Evolutionary conservation across 208 protist genomes (phyloP).

Genomic region (Acanthamoeba lenticulata): DNA sequence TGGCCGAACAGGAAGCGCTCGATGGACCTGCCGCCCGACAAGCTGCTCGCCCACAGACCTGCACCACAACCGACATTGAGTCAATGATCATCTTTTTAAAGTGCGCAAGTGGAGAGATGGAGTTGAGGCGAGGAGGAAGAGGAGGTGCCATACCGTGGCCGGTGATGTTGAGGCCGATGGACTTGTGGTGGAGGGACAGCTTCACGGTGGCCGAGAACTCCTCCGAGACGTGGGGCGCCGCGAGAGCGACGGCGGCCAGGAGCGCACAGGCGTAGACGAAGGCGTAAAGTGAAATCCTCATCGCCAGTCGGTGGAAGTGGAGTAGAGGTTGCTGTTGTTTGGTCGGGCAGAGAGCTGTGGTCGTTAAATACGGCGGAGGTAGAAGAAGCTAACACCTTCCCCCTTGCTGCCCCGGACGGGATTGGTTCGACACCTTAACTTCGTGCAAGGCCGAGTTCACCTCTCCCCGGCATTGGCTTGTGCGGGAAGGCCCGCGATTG

Average conservation of each 20-base stretch:
- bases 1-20: background rate
- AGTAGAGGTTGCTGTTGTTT: background rate
- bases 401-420: no score
- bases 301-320: background rate
- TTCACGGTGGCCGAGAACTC: background rate
- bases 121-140: background rate
- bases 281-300: background rate
- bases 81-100: background rate
- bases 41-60: background rate
- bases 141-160: background rate
- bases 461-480: no score
- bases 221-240: background rate
- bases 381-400: no score
- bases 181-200: background rate
- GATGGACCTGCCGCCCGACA: background rate
- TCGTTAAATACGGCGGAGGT: no score
- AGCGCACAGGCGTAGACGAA: background rate
- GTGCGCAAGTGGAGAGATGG: background rate
- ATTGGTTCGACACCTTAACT: no score
- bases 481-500: no score
- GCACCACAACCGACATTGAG: background rate
- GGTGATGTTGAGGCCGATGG: background rate
- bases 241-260: background rate
- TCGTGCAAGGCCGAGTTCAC: no score
- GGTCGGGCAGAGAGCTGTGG: background rate